Evolutionary conservation across 1,284 basidiomycete genomes (phyloP), one percentile per base, ranked within the genome.

Genomic region (Xerocomus nothofagi): DNA sequence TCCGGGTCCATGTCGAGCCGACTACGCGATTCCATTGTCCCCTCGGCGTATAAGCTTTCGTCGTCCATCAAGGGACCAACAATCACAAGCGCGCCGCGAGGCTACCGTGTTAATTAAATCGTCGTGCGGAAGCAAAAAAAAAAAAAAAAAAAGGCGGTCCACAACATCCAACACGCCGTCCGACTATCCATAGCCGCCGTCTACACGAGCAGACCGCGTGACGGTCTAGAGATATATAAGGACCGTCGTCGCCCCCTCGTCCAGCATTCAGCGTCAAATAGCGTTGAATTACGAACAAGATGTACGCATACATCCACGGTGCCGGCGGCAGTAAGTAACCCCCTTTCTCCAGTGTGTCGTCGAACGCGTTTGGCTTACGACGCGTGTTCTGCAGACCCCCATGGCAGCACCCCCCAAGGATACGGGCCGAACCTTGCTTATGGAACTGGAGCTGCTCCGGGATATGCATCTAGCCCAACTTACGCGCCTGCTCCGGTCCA

Each of bases 201-300:
- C 42, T 48, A 63, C 46, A 48, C 53, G 47, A 54, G n/a, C 5
- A n/a, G 21, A 3, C 30, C 10, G 21, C 37, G 15, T 33, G 17
- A 17, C 15, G 23, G 17, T 20, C 11, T 17, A 11, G 38, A n/a
- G 11, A 26, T 60, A 57, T 59, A 61, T 48, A 58, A 58, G 20
- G 23, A 17, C 12, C 14, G 7, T n/a, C n/a, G n/a, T n/a, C n/a
- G n/a, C n/a, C n/a, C n/a, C 15, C 21, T 17, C 47, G 18, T 39
- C 30, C 8, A 14, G 24, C 20, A 21, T 30, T 32, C 30, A 26
- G 24, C 17, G 27, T 39, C 39, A 30, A 43, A 21, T 5, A 1
- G 14, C 18, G 17, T 12, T 8, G 14, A 1, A 18, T n/a, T 18
- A 29, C 31, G 6, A 52, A 32, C n/a, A 39, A 33, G 1, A 58